Evolutionary conservation across 2,329 filamentous ascomycete species (phyloP).

Genomic region (Tolypocladium album): DNA sequence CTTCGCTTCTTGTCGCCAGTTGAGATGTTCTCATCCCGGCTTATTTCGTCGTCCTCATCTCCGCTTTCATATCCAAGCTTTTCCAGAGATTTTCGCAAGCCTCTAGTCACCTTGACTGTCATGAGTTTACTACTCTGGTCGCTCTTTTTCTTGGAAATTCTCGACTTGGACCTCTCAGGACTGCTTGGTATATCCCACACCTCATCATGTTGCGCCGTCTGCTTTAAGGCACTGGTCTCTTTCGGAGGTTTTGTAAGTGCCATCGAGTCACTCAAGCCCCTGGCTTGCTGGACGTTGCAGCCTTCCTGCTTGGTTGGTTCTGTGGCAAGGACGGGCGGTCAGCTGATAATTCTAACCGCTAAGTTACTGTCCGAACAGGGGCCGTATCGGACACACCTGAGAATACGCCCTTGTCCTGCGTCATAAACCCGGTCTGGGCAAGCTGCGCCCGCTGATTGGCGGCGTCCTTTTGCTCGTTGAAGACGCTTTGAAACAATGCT

Average conservation of each 20-base stretch:
- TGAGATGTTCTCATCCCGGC: neutral
- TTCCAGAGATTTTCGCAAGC: slow-evolving; percentile 5
- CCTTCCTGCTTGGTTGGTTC: neutral
- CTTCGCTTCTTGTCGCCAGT: slow-evolving; percentile 11
- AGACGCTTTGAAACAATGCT: slow-evolving; percentile 35
- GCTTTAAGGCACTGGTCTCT: neutral
- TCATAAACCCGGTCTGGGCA: neutral
- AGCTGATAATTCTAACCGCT: neutral
- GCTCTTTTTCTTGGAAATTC: neutral
- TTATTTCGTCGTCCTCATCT: slow-evolving; percentile 1
- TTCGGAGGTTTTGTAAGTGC: neutral
- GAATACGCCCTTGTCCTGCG: neutral
- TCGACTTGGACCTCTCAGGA: slow-evolving; percentile 13
- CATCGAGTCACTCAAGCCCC: neutral
- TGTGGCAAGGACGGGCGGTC: too few species aligned
- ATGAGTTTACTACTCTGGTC: neutral
- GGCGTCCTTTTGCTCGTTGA: slow-evolving; percentile 32
- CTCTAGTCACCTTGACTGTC: slow-evolving; percentile 8
- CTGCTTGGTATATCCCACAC: slow-evolving; percentile 36
- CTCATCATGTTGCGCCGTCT: slow-evolving; percentile 10
- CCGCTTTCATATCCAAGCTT: slow-evolving; percentile 9
- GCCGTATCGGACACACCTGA: neutral
- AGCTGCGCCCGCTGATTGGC: slow-evolving; percentile 7
- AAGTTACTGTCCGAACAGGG: too few species aligned
- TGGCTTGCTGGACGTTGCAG: neutral